Percentiles rank a stretch among this genome's conserved stretches.
Evolutionary conservation across 352 stramenopile species (phyloP).

Genomic region (Pythium sukuiense): DNA sequence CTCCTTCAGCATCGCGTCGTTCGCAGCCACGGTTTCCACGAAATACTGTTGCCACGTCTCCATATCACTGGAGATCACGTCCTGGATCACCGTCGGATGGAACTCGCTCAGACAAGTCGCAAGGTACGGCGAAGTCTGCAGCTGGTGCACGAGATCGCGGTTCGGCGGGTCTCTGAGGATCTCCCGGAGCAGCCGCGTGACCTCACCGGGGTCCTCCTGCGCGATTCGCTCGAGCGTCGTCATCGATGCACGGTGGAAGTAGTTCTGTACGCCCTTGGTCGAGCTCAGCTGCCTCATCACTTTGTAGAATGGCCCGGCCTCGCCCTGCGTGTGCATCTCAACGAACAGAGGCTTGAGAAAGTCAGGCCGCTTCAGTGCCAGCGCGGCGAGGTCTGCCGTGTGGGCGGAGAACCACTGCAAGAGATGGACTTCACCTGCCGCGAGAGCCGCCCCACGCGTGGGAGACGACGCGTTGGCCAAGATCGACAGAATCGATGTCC

Average conservation of each 20-base stretch:
- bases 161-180: constrained; percentile 48
- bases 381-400: constrained; percentile 42
- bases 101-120: constrained; percentile 61
- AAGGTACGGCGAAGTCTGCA: constrained; percentile 55
- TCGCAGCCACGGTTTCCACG: constrained; percentile 49
- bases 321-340: constrained; percentile 54
- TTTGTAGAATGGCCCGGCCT: constrained; percentile 55
- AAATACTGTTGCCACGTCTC: constrained; percentile 70
- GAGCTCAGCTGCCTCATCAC: constrained; percentile 64
- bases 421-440: constrained; percentile 26
- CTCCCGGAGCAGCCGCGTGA: constrained; percentile 48
- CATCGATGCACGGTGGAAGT: constrained; percentile 51
- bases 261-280: constrained; percentile 62
- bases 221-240: constrained; percentile 52
- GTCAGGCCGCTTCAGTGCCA: constrained; percentile 58
- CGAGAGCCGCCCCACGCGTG: not conserved
- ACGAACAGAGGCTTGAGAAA: constrained; percentile 60
- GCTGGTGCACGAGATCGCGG: constrained; percentile 49
- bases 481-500: constrained; percentile 6
- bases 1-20: constrained; percentile 58
- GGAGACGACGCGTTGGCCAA: not conserved
- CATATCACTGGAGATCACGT: constrained; percentile 62
- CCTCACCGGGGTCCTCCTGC: constrained; percentile 57
- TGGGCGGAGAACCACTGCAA: constrained; percentile 68
- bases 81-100: constrained; percentile 57